Conservation (phyloP, 169 alveolate species). For the Cryptosporidium muris region DNA sequence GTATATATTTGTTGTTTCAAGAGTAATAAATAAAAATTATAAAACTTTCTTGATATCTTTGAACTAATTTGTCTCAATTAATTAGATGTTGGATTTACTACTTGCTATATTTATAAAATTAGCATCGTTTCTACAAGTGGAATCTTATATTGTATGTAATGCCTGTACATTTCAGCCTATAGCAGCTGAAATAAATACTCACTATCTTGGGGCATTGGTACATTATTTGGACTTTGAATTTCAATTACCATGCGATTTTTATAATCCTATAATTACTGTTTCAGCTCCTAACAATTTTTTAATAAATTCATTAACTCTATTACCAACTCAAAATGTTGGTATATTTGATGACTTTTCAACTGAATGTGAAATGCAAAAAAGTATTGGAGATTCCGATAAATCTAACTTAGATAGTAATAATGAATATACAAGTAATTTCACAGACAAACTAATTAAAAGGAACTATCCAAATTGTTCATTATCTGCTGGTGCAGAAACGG, state of each 20-base stretch:
- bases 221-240: constrained; percentile 47
- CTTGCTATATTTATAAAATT: too few relatives aligned
- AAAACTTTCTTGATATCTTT: too few relatives aligned
- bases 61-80: too few relatives aligned
- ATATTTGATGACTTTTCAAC: constrained; percentile 24
- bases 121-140: too few relatives aligned
- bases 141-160: constrained; percentile 27
- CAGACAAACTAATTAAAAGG: background rate
- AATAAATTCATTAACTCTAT: constrained; percentile 20
- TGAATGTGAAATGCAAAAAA: constrained; percentile 8
- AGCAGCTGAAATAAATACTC: constrained; percentile 54
- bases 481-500: constrained; percentile 15
- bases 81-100: too few relatives aligned
- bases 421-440: background rate
- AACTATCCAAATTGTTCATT: constrained; percentile 5
- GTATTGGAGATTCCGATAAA: constrained; percentile 16
- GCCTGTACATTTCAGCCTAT: constrained; percentile 63
- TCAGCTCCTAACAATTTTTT: constrained; percentile 36
- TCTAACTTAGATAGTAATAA: background rate
- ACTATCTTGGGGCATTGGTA: constrained; percentile 30
- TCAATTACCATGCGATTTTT: constrained; percentile 56
- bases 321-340: constrained; percentile 27
- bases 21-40: too few relatives aligned
- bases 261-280: constrained; percentile 57
- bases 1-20: too few relatives aligned